Percentiles rank a stretch among this genome's conserved stretches.
Conservation (phyloP, 2,329 filamentous ascomycete genomes). For the Hyphodiscus sp. region DNA sequence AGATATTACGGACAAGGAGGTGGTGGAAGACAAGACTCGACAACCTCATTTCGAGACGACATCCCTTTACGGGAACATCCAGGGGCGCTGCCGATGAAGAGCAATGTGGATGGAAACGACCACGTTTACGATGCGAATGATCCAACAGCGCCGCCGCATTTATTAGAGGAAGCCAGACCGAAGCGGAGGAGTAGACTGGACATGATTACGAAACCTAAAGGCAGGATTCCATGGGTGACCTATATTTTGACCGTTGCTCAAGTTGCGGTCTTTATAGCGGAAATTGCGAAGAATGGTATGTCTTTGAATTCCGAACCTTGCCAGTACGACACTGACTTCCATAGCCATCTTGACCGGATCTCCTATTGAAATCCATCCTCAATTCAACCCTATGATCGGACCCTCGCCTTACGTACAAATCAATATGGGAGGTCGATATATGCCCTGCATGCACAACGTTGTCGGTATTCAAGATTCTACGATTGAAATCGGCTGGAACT, state of each 20-base stretch:
- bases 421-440: slow-evolving; percentile 92
- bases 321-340: slow-evolving; percentile 1
- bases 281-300: slow-evolving; percentile 79
- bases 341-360: slow-evolving; percentile 59
- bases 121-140: slow-evolving; percentile 55
- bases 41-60: slow-evolving; percentile 38
- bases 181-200: slow-evolving; percentile 47
- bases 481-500: slow-evolving; percentile 57
- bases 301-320: slow-evolving; percentile 6
- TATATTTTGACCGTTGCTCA: slow-evolving; percentile 74
- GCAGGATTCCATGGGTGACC: slow-evolving; percentile 66
- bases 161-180: slow-evolving; percentile 30
- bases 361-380: slow-evolving; percentile 50
- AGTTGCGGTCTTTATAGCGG: slow-evolving; percentile 78
- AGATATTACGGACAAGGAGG: slow-evolving; percentile 46
- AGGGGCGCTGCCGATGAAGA: slow-evolving; percentile 26
- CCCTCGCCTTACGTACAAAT: slow-evolving; percentile 86
- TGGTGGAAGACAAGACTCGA: slow-evolving; percentile 32
- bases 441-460: slow-evolving; percentile 90
- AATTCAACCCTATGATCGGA: slow-evolving; percentile 96
- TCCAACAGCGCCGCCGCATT: slow-evolving; percentile 17
- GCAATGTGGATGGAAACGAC: slow-evolving; percentile 39
- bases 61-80: slow-evolving; percentile 51
- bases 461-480: slow-evolving; percentile 52
- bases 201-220: slow-evolving; percentile 31